Conservation (phyloP, 208 protist species). For the Spongospora subterranea region DNA sequence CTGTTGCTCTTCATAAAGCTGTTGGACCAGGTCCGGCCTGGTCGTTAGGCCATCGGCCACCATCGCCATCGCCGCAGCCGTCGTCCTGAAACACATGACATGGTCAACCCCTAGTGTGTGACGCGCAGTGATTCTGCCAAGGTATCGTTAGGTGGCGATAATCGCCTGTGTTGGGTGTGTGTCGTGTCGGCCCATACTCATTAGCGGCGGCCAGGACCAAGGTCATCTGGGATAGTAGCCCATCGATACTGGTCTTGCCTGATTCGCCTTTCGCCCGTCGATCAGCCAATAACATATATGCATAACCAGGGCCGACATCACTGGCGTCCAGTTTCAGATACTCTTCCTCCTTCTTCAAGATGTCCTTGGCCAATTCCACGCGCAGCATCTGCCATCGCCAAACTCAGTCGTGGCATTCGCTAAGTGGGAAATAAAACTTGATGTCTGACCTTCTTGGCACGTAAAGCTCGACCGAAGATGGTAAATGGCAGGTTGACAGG, state of each 20-base stretch:
- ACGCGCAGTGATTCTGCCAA: too few species aligned
- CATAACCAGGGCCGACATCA: neutral
- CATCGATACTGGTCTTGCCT: neutral
- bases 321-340: neutral
- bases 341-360: neutral
- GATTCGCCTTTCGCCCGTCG: neutral
- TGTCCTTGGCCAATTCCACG: neutral
- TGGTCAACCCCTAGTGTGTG: too few species aligned
- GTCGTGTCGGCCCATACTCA: too few species aligned
- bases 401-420: too few species aligned
- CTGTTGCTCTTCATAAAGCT: neutral
- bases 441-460: neutral
- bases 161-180: too few species aligned
- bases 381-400: too few species aligned
- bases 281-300: neutral
- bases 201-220: neutral
- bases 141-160: too few species aligned
- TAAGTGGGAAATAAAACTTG: too few species aligned
- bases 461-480: neutral
- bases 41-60: neutral
- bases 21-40: neutral
- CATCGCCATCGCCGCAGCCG: neutral
- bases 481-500: neutral
- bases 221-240: neutral
- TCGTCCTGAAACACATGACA: constrained; percentile 22